A percentile compares a stretch with the other conserved stretches of the same genome.
Conservation (phyloP, 495 filamentous ascomycete genomes). For the Aspergillus olivimuriae region DNA sequence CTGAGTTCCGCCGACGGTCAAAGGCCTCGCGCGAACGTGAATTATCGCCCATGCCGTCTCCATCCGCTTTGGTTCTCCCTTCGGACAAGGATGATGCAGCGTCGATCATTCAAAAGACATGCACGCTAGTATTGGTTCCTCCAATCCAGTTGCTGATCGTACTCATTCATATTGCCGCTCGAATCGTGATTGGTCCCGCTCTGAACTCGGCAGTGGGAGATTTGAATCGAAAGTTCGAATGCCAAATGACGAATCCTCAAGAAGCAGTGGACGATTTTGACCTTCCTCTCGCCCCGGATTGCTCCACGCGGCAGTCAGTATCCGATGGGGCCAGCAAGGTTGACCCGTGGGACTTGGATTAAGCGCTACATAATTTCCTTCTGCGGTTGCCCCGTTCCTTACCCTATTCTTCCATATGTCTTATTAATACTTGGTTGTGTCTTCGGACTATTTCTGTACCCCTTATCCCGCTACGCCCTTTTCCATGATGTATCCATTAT, state of each 20-base stretch:
- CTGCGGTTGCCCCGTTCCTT: slow-evolving; percentile 6
- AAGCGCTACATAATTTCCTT: background rate
- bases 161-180: slow-evolving; percentile 73
- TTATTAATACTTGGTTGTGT: background rate
- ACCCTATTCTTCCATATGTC: background rate
- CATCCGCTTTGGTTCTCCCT: slow-evolving; percentile 48
- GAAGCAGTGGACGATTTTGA: slow-evolving; percentile 37
- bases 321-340: slow-evolving; percentile 21
- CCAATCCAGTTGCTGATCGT: slow-evolving; percentile 67
- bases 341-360: slow-evolving; percentile 31
- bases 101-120: slow-evolving; percentile 67
- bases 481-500: slow-evolving; percentile 10
- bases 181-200: slow-evolving; percentile 54
- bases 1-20: slow-evolving; percentile 47
- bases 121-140: slow-evolving; percentile 66
- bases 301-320: slow-evolving; percentile 17
- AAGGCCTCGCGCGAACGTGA: slow-evolving; percentile 50
- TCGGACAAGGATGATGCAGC: slow-evolving; percentile 49
- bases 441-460: background rate
- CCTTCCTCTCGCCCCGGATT: slow-evolving; percentile 33
- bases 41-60: slow-evolving; percentile 64
- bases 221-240: slow-evolving; percentile 14
- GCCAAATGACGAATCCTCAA: slow-evolving; percentile 9
- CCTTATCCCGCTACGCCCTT: background rate
- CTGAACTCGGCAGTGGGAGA: slow-evolving; percentile 15